Conservation (phyloP, 805 yeast species). For the Metschnikowia lachancei region DNA sequence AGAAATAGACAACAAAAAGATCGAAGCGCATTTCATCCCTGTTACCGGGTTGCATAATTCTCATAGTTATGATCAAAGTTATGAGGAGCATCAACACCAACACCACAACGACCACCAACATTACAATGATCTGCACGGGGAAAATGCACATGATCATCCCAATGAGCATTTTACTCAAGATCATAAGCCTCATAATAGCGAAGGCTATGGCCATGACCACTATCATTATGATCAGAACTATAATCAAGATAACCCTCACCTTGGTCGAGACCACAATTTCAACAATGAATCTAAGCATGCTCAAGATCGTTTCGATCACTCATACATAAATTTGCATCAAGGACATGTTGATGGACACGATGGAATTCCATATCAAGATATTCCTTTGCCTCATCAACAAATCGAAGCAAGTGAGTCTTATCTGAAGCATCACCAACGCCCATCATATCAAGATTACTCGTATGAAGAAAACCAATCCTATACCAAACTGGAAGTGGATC, state of each 20-base stretch:
- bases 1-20: slow-evolving; percentile 9
- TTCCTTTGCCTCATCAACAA: not conserved
- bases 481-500: not conserved
- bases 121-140: not conserved
- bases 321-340: slow-evolving; percentile 1
- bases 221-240: not conserved
- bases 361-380: not conserved
- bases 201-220: not conserved
- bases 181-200: not conserved
- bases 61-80: not conserved
- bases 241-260: not conserved
- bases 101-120: slow-evolving; percentile 1
- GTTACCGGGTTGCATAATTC: slow-evolving; percentile 3
- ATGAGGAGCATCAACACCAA: not conserved
- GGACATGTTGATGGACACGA: not conserved
- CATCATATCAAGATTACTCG: not conserved
- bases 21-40: slow-evolving; percentile 13
- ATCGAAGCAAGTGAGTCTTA: slow-evolving; percentile 2
- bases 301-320: not conserved
- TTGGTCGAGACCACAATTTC: not conserved
- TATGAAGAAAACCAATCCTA: slow-evolving; percentile 1
- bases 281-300: not conserved
- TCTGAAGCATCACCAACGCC: not conserved
- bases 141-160: not conserved
- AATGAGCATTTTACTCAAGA: not conserved